These are phyloP conservation scores for Suhomyces bolitotheri DNA, from an alignment of 1,139 yeast genomes.

Conservation along the genomic window DNA sequence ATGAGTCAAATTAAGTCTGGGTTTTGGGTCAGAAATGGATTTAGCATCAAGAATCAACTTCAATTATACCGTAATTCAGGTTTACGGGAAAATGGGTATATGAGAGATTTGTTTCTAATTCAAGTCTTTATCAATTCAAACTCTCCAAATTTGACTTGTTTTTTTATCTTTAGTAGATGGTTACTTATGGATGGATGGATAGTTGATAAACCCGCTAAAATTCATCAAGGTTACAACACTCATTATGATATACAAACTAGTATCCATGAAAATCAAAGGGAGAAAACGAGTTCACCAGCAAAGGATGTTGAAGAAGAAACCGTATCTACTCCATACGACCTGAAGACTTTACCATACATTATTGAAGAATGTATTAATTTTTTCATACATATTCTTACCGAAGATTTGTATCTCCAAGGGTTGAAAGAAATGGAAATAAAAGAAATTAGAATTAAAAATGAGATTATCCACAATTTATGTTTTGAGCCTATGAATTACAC, in stretches of 20 bases:
- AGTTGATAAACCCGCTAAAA: constrained; percentile 10
- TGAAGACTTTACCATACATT: constrained; percentile 53
- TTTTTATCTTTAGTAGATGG: constrained; percentile 72
- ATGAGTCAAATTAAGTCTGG: constrained; percentile 60
- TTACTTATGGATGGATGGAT: constrained; percentile 56
- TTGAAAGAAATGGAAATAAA: constrained; percentile 51
- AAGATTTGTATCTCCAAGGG: constrained; percentile 60
- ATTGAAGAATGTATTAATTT: constrained; percentile 79
- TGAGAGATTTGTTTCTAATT: constrained; percentile 70
- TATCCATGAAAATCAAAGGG: neutral
- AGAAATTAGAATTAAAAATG: constrained; percentile 57
- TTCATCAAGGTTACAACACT: neutral
- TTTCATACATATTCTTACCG: constrained; percentile 68
- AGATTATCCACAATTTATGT: constrained; percentile 76
- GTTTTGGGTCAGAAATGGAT: constrained; percentile 60
- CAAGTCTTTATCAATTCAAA: constrained; percentile 66
- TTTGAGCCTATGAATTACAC: constrained; percentile 74
- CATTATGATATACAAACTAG: neutral
- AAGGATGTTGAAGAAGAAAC: neutral
- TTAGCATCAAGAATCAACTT: constrained; percentile 74
- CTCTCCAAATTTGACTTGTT: constrained; percentile 58
- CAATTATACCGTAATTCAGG: constrained; percentile 81
- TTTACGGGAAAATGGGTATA: constrained; percentile 77
- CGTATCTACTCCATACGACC: constrained; percentile 35
- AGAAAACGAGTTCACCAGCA: neutral